These are phyloP conservation scores for Yamadazyma diospyri DNA, from an alignment of 1,139 yeast species.

Conservation along the genomic window DNA sequence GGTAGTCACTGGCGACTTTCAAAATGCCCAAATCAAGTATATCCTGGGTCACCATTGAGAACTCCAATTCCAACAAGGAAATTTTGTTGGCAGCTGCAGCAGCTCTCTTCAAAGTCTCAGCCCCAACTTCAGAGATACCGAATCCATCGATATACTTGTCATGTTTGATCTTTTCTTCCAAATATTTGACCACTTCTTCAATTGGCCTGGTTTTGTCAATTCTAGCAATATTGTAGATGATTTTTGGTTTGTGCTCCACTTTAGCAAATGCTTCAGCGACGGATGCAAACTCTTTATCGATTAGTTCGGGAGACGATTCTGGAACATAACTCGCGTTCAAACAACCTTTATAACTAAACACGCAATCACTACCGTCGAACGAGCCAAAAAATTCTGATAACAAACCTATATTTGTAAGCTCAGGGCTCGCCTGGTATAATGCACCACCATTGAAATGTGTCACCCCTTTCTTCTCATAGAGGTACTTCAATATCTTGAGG, in stretches of 20 bases:
- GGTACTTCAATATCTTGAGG: conserved; percentile 44
- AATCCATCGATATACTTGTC: conserved; percentile 65
- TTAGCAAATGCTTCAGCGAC: conserved; percentile 37
- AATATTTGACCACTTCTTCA: conserved; percentile 47
- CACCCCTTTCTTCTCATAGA: conserved; percentile 40
- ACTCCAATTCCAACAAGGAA: conserved; percentile 70
- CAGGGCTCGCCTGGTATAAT: conserved; percentile 60
- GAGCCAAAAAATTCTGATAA: conserved; percentile 35
- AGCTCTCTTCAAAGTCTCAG: conserved; percentile 56
- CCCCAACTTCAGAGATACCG: conserved; percentile 68
- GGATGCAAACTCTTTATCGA: conserved; percentile 48
- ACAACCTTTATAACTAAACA: conserved; percentile 69
- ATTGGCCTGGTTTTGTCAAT: conserved; percentile 50
- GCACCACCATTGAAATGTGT: conserved; percentile 71
- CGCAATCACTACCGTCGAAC: conserved; percentile 44
- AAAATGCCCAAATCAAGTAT: conserved; percentile 59
- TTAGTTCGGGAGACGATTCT: conserved; percentile 43
- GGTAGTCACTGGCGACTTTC: conserved; percentile 40
- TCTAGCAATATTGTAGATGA: conserved; percentile 69
- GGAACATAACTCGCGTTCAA: conserved; percentile 33
- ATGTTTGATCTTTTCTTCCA: conserved; percentile 45
- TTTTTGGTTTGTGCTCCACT: conserved; percentile 36
- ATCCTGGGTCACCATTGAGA: conserved; percentile 58
- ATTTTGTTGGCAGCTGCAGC: conserved; percentile 44
- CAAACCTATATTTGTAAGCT: conserved; percentile 39